A percentile compares a stretch with the other conserved stretches of the same genome.
Conservation (phyloP, 257 asterid genomes). For the Capsicum pubescens region DNA sequence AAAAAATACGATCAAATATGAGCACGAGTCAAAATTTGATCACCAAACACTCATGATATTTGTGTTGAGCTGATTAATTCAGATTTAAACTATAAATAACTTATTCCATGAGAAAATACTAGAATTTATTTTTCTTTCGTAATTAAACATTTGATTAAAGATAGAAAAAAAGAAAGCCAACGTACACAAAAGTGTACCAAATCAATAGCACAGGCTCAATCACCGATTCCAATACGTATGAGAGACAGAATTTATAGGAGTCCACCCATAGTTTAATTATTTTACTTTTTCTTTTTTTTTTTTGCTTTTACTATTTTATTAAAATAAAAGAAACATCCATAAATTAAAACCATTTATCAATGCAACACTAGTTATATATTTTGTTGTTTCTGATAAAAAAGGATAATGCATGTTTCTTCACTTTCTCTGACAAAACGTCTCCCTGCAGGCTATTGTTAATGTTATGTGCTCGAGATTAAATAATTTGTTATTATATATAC, state of each 20-base stretch:
- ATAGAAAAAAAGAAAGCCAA: no score
- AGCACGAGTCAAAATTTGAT: no score
- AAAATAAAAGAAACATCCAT: background rate
- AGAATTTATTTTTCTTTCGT: no score
- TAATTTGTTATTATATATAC: background rate
- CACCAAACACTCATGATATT: no score
- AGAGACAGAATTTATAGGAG: background rate
- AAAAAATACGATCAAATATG: background rate
- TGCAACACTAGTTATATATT: background rate
- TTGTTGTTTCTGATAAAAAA: background rate
- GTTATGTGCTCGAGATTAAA: background rate
- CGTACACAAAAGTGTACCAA: background rate
- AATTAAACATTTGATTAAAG: no score
- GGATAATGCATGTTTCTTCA: background rate
- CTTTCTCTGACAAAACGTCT: slow-evolving; percentile 9
- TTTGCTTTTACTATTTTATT: background rate
- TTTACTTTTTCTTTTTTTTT: background rate
- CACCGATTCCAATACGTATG: background rate
- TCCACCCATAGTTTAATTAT: background rate
- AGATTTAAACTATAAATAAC: no score
- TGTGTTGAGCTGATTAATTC: no score
- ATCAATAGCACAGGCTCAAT: no score
- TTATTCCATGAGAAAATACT: no score
- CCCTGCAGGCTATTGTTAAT: background rate
- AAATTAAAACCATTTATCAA: background rate